These are phyloP conservation scores for Cryptosporidium felis DNA, from an alignment of 169 alveolate genomes.

Conservation along the genomic window DNA sequence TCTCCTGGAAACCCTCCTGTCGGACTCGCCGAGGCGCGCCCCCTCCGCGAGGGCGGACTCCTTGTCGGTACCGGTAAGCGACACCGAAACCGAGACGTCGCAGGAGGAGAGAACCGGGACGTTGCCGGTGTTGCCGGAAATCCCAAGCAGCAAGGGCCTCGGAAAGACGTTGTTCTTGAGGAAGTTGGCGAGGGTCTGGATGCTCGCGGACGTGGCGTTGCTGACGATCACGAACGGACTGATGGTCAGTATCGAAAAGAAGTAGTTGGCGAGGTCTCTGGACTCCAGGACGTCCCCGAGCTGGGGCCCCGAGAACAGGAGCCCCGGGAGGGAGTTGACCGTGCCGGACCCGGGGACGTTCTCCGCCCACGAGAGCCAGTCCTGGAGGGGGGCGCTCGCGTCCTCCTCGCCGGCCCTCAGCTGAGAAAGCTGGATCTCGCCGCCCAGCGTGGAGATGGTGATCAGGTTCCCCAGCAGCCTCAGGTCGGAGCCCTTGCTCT, in stretches of 20 bases:
- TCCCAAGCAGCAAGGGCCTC: slow-evolving; percentile 44
- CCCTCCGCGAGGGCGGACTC: not conserved
- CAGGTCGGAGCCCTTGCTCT: slow-evolving; percentile 11
- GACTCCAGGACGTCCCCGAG: slow-evolving; percentile 19
- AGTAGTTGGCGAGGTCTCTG: slow-evolving; percentile 30
- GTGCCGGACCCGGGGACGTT: slow-evolving; percentile 27
- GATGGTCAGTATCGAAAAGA: slow-evolving; percentile 24
- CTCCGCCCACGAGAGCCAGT: slow-evolving; percentile 45
- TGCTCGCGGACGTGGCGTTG: not conserved
- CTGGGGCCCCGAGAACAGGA: slow-evolving; percentile 40
- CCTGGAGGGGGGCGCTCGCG: too few species aligned
- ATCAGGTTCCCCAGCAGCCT: not conserved
- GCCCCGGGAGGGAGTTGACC: slow-evolving; percentile 44
- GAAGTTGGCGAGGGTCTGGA: not conserved
- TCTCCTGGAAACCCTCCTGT: too few species aligned
- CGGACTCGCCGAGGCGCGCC: not conserved
- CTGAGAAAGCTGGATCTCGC: slow-evolving; percentile 42
- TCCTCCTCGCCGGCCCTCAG: not conserved
- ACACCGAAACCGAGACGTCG: slow-evolving; percentile 36
- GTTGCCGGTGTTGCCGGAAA: slow-evolving; percentile 64
- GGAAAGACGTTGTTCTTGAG: slow-evolving; percentile 45
- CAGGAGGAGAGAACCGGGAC: slow-evolving; percentile 31
- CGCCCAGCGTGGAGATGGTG: slow-evolving; percentile 35
- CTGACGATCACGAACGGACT: slow-evolving; percentile 52
- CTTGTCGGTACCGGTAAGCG: not conserved